phyloP scores from a whole-genome alignment of 2,329 filamentous ascomycete species.

The Ophiostoma tasmaniense region DNA sequence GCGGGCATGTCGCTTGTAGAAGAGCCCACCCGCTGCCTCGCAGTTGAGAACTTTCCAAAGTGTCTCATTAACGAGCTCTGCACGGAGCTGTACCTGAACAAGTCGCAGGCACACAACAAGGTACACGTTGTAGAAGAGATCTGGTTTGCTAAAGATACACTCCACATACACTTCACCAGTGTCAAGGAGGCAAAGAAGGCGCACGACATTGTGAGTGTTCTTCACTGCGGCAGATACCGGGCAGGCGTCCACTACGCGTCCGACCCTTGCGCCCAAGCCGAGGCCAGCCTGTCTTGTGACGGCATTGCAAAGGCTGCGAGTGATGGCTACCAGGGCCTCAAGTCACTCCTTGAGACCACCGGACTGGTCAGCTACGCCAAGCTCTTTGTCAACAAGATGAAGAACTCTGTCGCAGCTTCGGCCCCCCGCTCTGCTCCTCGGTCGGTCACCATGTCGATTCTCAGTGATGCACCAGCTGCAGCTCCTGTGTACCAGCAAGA shows the following conservation, averaged over 20 bases:
- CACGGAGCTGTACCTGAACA: slow-evolving; percentile 14
- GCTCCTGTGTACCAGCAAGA: neutral
- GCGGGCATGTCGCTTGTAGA: neutral
- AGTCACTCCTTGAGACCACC: slow-evolving; percentile 16
- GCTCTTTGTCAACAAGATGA: neutral
- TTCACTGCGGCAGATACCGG: slow-evolving; percentile 18
- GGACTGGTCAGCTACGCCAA: slow-evolving; percentile 17
- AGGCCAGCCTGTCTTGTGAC: neutral
- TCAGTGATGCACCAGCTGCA: neutral
- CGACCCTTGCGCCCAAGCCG: slow-evolving; percentile 14
- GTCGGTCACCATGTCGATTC: neutral
- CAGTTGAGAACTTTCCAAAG: slow-evolving; percentile 16
- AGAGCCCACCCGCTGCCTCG: slow-evolving; percentile 16
- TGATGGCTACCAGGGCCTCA: slow-evolving; percentile 14
- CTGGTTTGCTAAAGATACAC: slow-evolving; percentile 16
- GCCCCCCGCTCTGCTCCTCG: neutral
- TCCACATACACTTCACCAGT: slow-evolving; percentile 19
- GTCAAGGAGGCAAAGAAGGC: slow-evolving; percentile 17
- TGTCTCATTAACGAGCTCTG: slow-evolving; percentile 16
- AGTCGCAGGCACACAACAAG: neutral
- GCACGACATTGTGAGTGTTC: slow-evolving; percentile 7
- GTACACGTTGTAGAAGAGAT: slow-evolving; percentile 17
- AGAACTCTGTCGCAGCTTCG: neutral
- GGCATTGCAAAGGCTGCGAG: slow-evolving; percentile 11
- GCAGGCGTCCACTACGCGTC: slow-evolving; percentile 1